Evolutionary conservation across 169 alveolate species (phyloP).

Genomic region (Toxoplasma gondii): DNA sequence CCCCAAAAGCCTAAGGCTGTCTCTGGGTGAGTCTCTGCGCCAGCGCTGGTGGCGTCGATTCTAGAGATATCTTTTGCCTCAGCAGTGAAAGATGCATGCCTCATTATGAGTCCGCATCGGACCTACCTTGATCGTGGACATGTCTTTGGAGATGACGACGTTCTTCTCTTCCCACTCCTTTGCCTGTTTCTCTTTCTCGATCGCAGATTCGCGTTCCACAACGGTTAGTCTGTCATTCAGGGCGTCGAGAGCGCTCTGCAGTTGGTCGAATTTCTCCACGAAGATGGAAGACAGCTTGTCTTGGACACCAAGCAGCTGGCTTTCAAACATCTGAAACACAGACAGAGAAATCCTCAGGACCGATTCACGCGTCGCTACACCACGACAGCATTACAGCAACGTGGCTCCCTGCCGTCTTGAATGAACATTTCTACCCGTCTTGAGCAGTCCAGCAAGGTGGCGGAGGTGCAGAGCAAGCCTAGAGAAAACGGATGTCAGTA

Average conservation of each 20-base stretch:
- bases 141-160: slow-evolving; percentile 55
- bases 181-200: slow-evolving; percentile 59
- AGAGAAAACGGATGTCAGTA: too few relatives aligned
- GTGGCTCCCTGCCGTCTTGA: too few relatives aligned
- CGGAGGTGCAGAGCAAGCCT: too few relatives aligned
- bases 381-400: too few relatives aligned
- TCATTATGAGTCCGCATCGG: background rate
- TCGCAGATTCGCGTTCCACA: slow-evolving; percentile 66
- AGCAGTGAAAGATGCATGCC: background rate
- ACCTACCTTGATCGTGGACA: slow-evolving; percentile 41
- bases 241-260: slow-evolving; percentile 59
- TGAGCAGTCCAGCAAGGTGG: too few relatives aligned
- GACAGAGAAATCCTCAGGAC: background rate
- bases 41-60: too few relatives aligned
- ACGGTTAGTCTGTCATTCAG: slow-evolving; percentile 49
- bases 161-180: slow-evolving; percentile 61
- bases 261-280: slow-evolving; percentile 56
- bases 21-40: too few relatives aligned
- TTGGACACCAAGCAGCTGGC: slow-evolving; percentile 67
- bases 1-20: too few relatives aligned
- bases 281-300: slow-evolving; percentile 62
- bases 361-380: background rate
- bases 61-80: too few relatives aligned
- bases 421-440: too few relatives aligned
- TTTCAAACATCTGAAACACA: slow-evolving; percentile 64